Evolutionary conservation across 352 stramenopile species (phyloP), one percentile per base, ranked within the genome.

Genomic region (Globisporangium orthogonon): DNA sequence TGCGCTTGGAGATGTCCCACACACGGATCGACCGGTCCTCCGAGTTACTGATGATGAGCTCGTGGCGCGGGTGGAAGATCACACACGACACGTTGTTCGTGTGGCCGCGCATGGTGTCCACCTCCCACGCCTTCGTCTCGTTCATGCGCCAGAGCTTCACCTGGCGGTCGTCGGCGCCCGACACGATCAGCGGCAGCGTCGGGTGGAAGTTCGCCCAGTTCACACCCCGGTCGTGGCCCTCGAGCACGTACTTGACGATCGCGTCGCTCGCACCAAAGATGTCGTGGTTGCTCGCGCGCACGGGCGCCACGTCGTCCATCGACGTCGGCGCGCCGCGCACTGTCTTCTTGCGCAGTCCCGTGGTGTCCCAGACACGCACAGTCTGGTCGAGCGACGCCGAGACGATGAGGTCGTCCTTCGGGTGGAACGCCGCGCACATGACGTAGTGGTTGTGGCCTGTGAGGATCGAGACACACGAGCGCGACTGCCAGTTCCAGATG

Each of bases 381-480:
- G 97, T 99, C 76, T 99, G 97, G 76, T 99, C 97, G 50, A 99
- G 84, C 48, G 92, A 98, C 28, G 97, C 97, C 43, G 92, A 98
- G 48, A 99, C 96, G 64, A 99, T 98, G n/a, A 99, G 81, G 79
- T 99, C 97, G 68, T 99, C 97, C 67, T 98, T 98, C 3, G 97
- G 97, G 79, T 99, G 97, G 78, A 99, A 99, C n/a, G 86, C 71
- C 0, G 97, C 97, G 74, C 96, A 99, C 98, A 99, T 99, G 63
- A 99, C 97, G 74, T 99, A 99, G 86, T 99, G 97, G 71, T 99
- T 99, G 81, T 99, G 98, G 39, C 98, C 98, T 43, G 97, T 99
- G 58, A 99, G 84, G 46, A 99, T 98, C n/a, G 93, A 98, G 31
- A 99, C 89, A 77, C 97, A 99, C 28, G 89, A 98, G 52, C 98